Evolutionary conservation across 108 stramenopile species (phyloP).

Genomic region (Discostella stelligeroides): DNA sequence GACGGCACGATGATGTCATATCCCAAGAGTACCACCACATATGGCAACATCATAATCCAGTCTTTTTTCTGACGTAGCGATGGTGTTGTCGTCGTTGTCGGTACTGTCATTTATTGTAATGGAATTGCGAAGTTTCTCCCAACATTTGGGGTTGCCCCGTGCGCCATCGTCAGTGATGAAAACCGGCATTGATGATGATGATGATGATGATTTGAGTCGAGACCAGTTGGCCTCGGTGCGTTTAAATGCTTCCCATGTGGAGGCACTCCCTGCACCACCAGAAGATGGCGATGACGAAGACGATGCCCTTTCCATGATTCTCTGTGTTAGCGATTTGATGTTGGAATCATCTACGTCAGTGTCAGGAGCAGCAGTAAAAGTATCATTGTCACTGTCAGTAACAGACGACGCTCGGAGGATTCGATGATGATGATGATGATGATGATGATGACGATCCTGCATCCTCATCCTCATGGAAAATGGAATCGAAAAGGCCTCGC

Average conservation of each 20-base stretch:
- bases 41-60: slow-evolving; percentile 86
- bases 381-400: neutral
- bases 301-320: slow-evolving; percentile 56
- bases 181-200: slow-evolving; percentile 49
- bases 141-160: slow-evolving; percentile 64
- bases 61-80: too few relatives aligned
- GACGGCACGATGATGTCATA: slow-evolving; percentile 50
- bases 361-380: too few relatives aligned
- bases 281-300: neutral
- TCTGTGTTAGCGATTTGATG: slow-evolving; percentile 44
- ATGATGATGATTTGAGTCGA: slow-evolving; percentile 56
- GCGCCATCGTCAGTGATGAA: slow-evolving; percentile 78
- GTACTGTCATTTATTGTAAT: neutral
- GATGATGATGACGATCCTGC: neutral
- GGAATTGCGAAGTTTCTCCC: slow-evolving; percentile 59
- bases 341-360: neutral
- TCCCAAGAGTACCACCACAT: slow-evolving; percentile 92
- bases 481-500: neutral
- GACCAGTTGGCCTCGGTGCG: slow-evolving; percentile 76
- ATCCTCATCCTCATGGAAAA: too few relatives aligned
- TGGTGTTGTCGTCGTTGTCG: too few relatives aligned
- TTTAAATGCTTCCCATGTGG: slow-evolving; percentile 70
- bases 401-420: neutral
- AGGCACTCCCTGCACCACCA: slow-evolving; percentile 76
- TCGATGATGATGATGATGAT: neutral